These are phyloP conservation scores for Candida anutae DNA, from an alignment of 1,139 yeast species.

Conservation along the genomic window DNA sequence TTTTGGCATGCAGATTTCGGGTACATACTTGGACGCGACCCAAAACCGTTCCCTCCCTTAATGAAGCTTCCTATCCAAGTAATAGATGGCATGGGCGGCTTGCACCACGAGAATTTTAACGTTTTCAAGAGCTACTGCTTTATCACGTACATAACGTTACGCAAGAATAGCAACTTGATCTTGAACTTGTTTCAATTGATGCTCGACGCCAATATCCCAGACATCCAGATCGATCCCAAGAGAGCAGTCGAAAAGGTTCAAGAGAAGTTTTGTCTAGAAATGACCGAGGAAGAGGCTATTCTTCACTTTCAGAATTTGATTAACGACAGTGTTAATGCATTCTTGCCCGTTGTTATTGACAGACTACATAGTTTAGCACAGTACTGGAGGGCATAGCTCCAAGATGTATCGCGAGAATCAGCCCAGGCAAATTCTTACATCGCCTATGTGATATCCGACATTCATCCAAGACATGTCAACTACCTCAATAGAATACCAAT, in stretches of 20 bases:
- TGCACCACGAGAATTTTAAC: constrained; percentile 74
- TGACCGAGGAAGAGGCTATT: constrained; percentile 94
- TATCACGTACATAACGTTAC: constrained; percentile 82
- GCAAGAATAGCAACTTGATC: constrained; percentile 85
- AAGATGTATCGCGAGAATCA: no score
- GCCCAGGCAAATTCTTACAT: background rate
- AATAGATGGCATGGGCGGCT: constrained; percentile 97
- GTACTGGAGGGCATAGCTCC: constrained; percentile 76
- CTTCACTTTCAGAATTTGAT: constrained; percentile 88
- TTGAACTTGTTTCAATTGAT: constrained; percentile 86
- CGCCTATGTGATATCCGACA: no score
- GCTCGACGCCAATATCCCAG: constrained; percentile 93
- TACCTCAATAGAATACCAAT: no score
- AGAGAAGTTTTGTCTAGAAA: constrained; percentile 86
- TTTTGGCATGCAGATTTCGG: constrained; percentile 98
- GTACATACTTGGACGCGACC: constrained; percentile 91
- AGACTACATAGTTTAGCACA: constrained; percentile 92
- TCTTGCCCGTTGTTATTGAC: constrained; percentile 91
- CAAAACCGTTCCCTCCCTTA: constrained; percentile 96
- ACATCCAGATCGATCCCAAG: constrained; percentile 63
- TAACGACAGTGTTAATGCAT: constrained; percentile 89
- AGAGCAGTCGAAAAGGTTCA: constrained; percentile 83
- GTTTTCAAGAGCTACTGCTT: constrained; percentile 89
- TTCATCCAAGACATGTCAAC: no score
- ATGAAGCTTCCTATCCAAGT: constrained; percentile 97